Evolutionary conservation across 176 grass and related monocot species (phyloP), one percentile per base, ranked within the genome.

Genomic region (Puya raimondii): DNA sequence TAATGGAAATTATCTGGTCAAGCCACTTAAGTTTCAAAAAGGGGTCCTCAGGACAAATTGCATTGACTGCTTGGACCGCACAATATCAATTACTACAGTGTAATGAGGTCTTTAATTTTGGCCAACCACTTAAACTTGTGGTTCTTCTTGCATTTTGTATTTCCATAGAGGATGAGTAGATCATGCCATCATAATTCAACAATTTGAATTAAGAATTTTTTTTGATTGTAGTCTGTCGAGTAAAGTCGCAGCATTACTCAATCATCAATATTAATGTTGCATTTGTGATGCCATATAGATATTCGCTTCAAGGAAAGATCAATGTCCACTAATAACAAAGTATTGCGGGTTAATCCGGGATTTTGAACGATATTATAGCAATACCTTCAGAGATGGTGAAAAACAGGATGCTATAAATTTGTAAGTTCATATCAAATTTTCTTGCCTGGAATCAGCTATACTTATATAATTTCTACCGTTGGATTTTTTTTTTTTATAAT

Each of bases 321-420:
- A 89, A n/a, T 84, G 82, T 66, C 91, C 89, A 84, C 70, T 86
- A 75, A 74, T 86, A 64, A 91, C 87, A 53, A 88, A 79, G 66
- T 87, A 85, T 58, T 89, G 92, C 74, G 88, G 92, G 79, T 90
- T 96, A 51, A 87, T 92, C 69, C 87, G 93, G 72, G 87, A 88
- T 70, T 78, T 96, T 76, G 88, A 96, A 75, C 78, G 92, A 74
- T 88, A 96, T 75, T 96, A 92, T 74, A 96, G 84, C 76, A 96
- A 96, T 65, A 82, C 92, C 23, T 96, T 83, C 67, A 87, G 89
- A 73, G 92, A 96, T 89, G 86, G 83, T 76, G 78, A 92, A 79
- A 96, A 96, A 49, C 92, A 96, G 70, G 84, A 79, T 63, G 88
- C 92, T 53, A 96, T 96, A 89, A 96, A 96, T 74, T 83, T 96